phyloP scores from a whole-genome alignment of 2,329 filamentous ascomycete species.

The Dothistroma pini region DNA sequence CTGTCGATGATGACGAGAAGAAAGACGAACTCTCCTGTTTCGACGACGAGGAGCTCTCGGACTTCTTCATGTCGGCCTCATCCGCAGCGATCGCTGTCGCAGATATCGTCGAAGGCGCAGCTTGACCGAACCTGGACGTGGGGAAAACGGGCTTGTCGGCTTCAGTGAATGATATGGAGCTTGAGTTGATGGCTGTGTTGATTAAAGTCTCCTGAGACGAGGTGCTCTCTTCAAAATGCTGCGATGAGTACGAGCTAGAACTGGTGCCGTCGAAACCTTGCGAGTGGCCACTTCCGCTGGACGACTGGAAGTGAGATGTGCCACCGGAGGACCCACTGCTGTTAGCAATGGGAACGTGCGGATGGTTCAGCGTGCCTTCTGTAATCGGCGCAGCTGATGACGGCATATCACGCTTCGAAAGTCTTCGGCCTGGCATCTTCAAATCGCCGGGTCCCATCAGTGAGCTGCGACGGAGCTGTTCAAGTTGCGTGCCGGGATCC shows the following conservation, averaged over 20 bases:
- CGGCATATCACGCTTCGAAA: slow-evolving; percentile 34
- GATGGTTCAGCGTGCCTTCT: slow-evolving; percentile 17
- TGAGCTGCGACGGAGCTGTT: slow-evolving; percentile 46
- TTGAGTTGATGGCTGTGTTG: slow-evolving; percentile 17
- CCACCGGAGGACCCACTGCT: neutral
- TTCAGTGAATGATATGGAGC: slow-evolving; percentile 12
- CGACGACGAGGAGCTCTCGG: neutral
- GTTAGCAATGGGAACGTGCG: slow-evolving; percentile 13
- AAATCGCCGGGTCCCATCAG: slow-evolving; percentile 34
- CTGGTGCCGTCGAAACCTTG: slow-evolving; percentile 14
- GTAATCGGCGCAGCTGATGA: slow-evolving; percentile 26
- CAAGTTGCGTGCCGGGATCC: slow-evolving; percentile 46
- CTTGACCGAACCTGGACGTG: slow-evolving; percentile 11
- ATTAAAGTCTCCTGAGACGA: slow-evolving; percentile 8
- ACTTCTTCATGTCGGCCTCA: slow-evolving; percentile 16
- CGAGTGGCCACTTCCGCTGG: slow-evolving; percentile 13
- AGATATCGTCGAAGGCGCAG: neutral
- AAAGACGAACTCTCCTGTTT: neutral
- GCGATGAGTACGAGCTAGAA: neutral
- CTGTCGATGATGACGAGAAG: neutral
- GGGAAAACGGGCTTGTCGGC: slow-evolving; percentile 7
- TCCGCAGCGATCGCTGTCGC: slow-evolving; percentile 8
- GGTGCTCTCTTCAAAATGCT: neutral
- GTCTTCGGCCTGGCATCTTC: slow-evolving; percentile 26
- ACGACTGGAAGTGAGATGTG: neutral